Base-by-base conservation (phyloP, 1,284 basidiomycete genomes). In the Mrakiaceae sp. region DNA sequence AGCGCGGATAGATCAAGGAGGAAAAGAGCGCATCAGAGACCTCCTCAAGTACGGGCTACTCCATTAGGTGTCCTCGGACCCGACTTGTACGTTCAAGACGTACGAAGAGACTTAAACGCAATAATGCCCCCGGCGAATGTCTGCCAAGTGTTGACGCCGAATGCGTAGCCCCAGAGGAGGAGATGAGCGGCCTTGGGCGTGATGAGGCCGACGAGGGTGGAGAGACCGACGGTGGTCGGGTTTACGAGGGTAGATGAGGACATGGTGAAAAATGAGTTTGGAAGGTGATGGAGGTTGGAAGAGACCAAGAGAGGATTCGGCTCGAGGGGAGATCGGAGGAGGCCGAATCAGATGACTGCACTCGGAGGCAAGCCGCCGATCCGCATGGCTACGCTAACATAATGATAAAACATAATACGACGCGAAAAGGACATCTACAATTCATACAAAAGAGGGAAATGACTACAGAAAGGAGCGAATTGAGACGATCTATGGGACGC, bases 61-160 rank as follows among this genome's bases (percentile, higher is more conserved):
- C 52, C 52, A 5, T 10, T 39, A 27, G 27, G 27, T 55, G 7
- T 16, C 8, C n/a, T 54, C 52, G 6, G 16, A 16, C 43, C 1
- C 1, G 8, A 6, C 10, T n/a, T 40, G 6, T 16, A 11, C 52
- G 5, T 10, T 39, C 52, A 16, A 6, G 5, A 60, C 58, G 48
- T 39, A 60, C 58, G 58, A n/a, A 60, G n/a, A n/a, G 58, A 47
- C 53, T 55, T 55, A 46, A 48, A 62, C n/a, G 53, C 60, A 6
- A 42, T 12, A 8, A 47, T 43, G 1, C 57, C 57, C n/a, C 42
- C 44, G 27, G 55, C 44, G 46, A 54, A 16, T 1, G 43, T 44
- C 49, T 62, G 50, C 44, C 16, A 62, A 3, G 40, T 16, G 44
- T 62, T 56, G 44, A 62, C 16, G 10, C 60, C 60, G 7, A 53